Evolutionary conservation across 73 alveolate genomes (phyloP).

Genomic region (Effrenium voratum): DNA sequence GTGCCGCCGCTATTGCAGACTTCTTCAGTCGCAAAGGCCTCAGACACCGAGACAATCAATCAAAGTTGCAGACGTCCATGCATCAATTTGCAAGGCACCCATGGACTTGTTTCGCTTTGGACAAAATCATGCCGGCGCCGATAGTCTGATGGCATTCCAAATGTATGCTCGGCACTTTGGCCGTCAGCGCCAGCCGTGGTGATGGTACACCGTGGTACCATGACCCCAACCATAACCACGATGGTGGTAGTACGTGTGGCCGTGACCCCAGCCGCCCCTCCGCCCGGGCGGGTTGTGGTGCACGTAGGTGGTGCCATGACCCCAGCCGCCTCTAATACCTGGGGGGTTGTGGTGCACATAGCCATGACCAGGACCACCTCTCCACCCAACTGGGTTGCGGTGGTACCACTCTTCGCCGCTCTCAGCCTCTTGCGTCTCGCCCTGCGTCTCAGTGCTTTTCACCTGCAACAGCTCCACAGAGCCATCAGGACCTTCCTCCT

Average conservation of each 20-base stretch:
- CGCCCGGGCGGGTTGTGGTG: slow-evolving; percentile 21
- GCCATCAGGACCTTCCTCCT: not conserved
- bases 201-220: slow-evolving; percentile 1
- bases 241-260: not conserved
- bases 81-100: not conserved
- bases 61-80: not conserved
- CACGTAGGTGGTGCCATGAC: slow-evolving; percentile 25
- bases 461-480: not conserved
- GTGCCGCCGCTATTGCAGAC: slow-evolving; percentile 79
- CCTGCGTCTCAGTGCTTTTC: not conserved
- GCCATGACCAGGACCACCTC: slow-evolving; percentile 37
- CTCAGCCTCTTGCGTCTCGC: no score
- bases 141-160: no score
- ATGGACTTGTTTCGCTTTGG: not conserved
- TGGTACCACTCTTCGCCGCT: slow-evolving; percentile 2
- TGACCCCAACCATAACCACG: slow-evolving; percentile 30
- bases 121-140: no score
- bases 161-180: no score
- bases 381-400: slow-evolving; percentile 13
- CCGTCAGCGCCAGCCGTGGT: no score
- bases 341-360: slow-evolving; percentile 31
- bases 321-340: slow-evolving; percentile 22
- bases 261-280: slow-evolving; percentile 19
- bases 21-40: slow-evolving; percentile 90
- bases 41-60: not conserved